Base-by-base conservation (phyloP, 2,329 filamentous ascomycete species). In the Septoria linicola region DNA sequence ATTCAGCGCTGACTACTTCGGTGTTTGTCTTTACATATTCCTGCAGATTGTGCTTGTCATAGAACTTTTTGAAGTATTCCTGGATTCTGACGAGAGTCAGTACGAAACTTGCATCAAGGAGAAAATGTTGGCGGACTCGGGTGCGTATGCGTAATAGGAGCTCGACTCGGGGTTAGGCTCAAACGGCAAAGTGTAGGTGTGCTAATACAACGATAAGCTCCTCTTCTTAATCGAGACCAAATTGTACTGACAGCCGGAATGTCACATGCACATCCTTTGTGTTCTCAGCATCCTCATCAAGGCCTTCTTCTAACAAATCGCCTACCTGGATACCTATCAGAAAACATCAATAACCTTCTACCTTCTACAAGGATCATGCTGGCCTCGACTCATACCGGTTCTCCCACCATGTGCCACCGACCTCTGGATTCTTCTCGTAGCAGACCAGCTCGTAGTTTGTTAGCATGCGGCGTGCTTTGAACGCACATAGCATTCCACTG, bases 341-440 rank as follows among this genome's bases (percentile, higher is more conserved):
- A n/a, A n/a, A n/a, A n/a, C n/a, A n/a, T n/a, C n/a, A n/a, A n/a
- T n/a, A n/a, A n/a, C n/a, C n/a, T n/a, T n/a, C n/a, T n/a, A n/a
- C n/a, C n/a, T n/a, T n/a, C n/a, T n/a, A n/a, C n/a, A n/a, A n/a
- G n/a, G n/a, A n/a, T n/a, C n/a, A n/a, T n/a, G n/a, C n/a, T n/a
- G n/a, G n/a, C n/a, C n/a, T n/a, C n/a, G n/a, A n/a, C n/a, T n/a
- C n/a, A n/a, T n/a, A n/a, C 13, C 41, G 14, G 19, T 50, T 32
- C 27, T 63, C 58, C 69, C 68, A 58, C 62, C 62, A 63, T 1
- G 70, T 72, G 1, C 71, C 71, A 2, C 70, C 72, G 10, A 73
- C 53, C 13, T 67, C 63, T 11, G 59, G 8, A 19, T 64, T 63
- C 55, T 69, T 66, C 54, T 75, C 73, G 37, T 72, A 75, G 3